These are phyloP conservation scores for Picochlorum sp. DNA, from an alignment of 139 green algal species.

Conservation along the genomic window DNA sequence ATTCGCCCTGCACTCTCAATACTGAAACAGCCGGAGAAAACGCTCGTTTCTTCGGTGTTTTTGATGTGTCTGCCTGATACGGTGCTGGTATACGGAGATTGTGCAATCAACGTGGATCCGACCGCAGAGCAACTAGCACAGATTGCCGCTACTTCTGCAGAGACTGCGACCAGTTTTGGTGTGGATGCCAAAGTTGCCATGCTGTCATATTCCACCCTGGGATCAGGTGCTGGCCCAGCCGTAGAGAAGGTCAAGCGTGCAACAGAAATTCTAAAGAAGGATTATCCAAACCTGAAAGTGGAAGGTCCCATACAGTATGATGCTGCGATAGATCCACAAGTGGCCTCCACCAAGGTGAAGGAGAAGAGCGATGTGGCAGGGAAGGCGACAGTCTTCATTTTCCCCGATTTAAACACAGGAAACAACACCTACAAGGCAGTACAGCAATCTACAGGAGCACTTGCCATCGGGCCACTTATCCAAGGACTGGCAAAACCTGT, in stretches of 20 bases:
- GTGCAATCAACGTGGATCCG: slow-evolving; percentile 80
- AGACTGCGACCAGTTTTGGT: slow-evolving; percentile 79
- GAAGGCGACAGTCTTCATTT: slow-evolving; percentile 74
- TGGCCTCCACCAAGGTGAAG: slow-evolving; percentile 72
- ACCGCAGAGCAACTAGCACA: slow-evolving; percentile 59
- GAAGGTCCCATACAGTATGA: slow-evolving; percentile 83
- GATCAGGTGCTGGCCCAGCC: slow-evolving; percentile 52
- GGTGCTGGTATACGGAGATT: slow-evolving; percentile 86
- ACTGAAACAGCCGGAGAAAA: slow-evolving; percentile 35
- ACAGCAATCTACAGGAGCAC: slow-evolving; percentile 58
- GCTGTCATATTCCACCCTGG: slow-evolving; percentile 80
- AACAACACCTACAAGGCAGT: slow-evolving; percentile 86
- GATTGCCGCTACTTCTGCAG: slow-evolving; percentile 64
- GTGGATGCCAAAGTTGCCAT: slow-evolving; percentile 79
- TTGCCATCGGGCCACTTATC: slow-evolving; percentile 85
- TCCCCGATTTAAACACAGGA: slow-evolving; percentile 87
- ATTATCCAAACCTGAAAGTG: slow-evolving; percentile 56
- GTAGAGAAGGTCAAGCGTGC: slow-evolving; percentile 73
- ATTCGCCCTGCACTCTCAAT: slow-evolving; percentile 81
- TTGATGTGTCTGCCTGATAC: slow-evolving; percentile 90
- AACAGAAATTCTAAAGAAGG: slow-evolving; percentile 42
- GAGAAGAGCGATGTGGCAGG: slow-evolving; percentile 61
- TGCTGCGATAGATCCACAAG: slow-evolving; percentile 67
- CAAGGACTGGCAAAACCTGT: slow-evolving; percentile 79
- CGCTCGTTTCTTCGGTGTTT: slow-evolving; percentile 76